phyloP scores from a whole-genome alignment of 2,329 filamentous ascomycete species.

The Sclerotinia borealis region DNA sequence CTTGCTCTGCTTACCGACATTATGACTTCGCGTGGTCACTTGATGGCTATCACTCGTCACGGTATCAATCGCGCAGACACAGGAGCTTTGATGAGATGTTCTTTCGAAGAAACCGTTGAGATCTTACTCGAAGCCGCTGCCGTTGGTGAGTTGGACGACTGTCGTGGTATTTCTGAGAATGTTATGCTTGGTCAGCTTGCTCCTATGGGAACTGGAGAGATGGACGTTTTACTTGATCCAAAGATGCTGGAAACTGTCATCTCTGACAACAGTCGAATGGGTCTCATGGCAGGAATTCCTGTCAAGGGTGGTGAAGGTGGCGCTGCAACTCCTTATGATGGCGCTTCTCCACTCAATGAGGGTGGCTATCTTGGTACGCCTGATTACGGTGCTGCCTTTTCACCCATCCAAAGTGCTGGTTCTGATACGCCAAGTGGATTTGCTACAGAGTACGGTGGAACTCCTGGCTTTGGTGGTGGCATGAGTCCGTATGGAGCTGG shows the following conservation, averaged over 20 bases:
- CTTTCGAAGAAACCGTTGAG: constrained; percentile 98
- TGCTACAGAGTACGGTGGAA: constrained; percentile 50
- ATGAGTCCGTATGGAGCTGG: constrained; percentile 60
- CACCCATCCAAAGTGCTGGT: constrained; percentile 68
- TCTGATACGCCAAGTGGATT: constrained; percentile 67
- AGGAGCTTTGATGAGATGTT: constrained; percentile 97
- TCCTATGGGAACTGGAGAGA: constrained; percentile 93
- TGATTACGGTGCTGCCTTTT: constrained; percentile 57
- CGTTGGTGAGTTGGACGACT: constrained; percentile 93
- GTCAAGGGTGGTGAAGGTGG: constrained; percentile 73
- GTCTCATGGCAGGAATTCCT: constrained; percentile 72
- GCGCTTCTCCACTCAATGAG: constrained; percentile 71
- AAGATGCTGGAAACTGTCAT: constrained; percentile 95
- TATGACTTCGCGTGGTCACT: constrained; percentile 90
- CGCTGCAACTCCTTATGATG: constrained; percentile 91
- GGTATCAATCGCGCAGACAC: constrained; percentile 98
- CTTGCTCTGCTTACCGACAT: constrained; percentile 92
- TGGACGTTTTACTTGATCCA: constrained; percentile 88
- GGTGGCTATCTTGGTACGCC: constrained; percentile 61
- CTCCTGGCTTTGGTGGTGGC: constrained; percentile 40
- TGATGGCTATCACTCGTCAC: constrained; percentile 95
- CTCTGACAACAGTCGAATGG: constrained; percentile 82
- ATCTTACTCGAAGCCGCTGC: constrained; percentile 94
- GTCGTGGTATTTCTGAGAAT: constrained; percentile 96
- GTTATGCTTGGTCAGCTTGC: constrained; percentile 97